phyloP scores from a whole-genome alignment of 176 grass and related monocot genomes.

The Musa acuminata region DNA sequence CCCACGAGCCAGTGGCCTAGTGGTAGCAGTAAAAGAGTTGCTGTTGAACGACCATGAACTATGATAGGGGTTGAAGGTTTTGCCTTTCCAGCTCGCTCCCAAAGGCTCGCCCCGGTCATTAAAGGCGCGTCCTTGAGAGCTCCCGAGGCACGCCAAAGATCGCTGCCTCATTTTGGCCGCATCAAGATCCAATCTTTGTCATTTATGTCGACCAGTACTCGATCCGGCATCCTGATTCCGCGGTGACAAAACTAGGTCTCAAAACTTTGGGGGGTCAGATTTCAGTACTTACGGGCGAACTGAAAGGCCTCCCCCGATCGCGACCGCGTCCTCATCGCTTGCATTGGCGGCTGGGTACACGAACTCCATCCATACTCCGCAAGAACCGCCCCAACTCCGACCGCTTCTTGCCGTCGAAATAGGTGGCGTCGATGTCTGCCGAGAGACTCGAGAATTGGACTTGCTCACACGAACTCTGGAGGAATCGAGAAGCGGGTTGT shows the following conservation, averaged over 20 bases:
- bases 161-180: not conserved
- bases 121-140: conserved; percentile 4
- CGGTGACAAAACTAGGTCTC: not conserved
- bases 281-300: not conserved
- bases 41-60: not conserved
- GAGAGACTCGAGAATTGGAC: too few species aligned
- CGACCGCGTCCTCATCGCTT: not conserved
- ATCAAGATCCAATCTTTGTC: not conserved
- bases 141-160: conserved; percentile 1
- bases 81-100: conserved; percentile 4
- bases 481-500: too few species aligned
- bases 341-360: not conserved
- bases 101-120: conserved; percentile 4
- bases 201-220: not conserved
- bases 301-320: not conserved
- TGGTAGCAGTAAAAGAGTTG: not conserved
- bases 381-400: too few species aligned
- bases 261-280: not conserved
- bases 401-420: too few species aligned
- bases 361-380: not conserved
- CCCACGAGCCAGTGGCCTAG: not conserved
- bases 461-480: too few species aligned
- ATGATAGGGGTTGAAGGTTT: not conserved
- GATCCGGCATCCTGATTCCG: not conserved
- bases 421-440: too few species aligned